These are phyloP conservation scores for Dendrocalamus latiflorus DNA, from an alignment of 202 grass and related monocot species.

Conservation along the genomic window DNA sequence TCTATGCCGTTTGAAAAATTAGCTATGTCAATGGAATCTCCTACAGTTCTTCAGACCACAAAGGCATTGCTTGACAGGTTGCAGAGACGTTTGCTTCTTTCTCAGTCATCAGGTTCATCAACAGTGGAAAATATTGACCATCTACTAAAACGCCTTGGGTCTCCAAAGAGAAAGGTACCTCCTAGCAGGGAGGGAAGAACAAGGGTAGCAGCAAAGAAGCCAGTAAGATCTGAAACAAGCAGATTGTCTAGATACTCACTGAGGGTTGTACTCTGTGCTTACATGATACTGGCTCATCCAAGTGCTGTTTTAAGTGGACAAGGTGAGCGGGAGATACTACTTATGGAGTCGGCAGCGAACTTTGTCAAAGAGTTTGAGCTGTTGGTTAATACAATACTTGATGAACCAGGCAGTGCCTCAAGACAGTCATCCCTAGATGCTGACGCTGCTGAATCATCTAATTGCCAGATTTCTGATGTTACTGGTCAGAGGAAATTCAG, in stretches of 20 bases:
- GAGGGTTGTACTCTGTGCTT: too few species aligned
- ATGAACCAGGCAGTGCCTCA: constrained; percentile 35
- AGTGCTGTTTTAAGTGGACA: too few species aligned
- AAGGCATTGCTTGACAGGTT: constrained; percentile 78
- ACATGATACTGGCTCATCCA: too few species aligned
- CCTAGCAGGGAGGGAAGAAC: constrained; percentile 37
- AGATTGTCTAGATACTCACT: too few species aligned
- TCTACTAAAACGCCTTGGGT: constrained; percentile 72
- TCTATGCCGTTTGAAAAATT: constrained; percentile 88
- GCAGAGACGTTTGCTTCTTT: constrained; percentile 50
- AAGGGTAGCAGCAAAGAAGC: constrained; percentile 36
- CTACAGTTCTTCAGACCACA: constrained; percentile 46
- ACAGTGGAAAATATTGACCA: constrained; percentile 76
- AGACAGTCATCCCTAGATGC: constrained; percentile 10
- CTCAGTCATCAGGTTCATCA: constrained; percentile 35
- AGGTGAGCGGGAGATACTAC: constrained; percentile 51
- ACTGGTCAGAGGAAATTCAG: constrained; percentile 43
- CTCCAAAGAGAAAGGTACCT: constrained; percentile 57
- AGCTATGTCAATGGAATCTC: too few species aligned
- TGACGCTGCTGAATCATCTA: neutral
- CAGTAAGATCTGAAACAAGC: constrained; percentile 16
- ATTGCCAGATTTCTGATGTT: constrained; percentile 4
- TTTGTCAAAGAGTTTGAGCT: constrained; percentile 65
- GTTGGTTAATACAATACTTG: constrained; percentile 53
- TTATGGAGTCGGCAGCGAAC: constrained; percentile 59